Conservation (phyloP, 495 filamentous ascomycete genomes). For the Talaromyces thailandensis region DNA sequence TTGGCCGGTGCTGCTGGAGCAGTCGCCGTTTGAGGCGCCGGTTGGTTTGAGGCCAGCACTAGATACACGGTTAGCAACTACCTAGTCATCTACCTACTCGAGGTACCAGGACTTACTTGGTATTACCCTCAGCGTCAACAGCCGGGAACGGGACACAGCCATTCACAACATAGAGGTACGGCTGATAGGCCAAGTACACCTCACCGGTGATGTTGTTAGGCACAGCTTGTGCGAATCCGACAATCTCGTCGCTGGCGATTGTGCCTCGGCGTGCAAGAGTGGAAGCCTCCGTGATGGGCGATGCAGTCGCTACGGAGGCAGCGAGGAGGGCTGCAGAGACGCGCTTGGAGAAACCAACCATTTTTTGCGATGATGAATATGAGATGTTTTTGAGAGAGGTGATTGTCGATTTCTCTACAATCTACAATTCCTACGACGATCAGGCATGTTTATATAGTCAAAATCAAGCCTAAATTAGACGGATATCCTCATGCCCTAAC, state of each 20-base stretch:
- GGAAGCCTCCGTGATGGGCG: slow-evolving; percentile 2
- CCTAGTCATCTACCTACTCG: background rate
- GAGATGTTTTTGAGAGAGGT: background rate
- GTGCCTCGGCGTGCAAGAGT: slow-evolving; percentile 19
- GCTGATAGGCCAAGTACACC: slow-evolving; percentile 40
- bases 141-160: slow-evolving; percentile 49
- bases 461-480: background rate
- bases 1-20: slow-evolving; percentile 38
- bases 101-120: slow-evolving; percentile 24
- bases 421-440: background rate
- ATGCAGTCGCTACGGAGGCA: slow-evolving; percentile 10
- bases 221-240: slow-evolving; percentile 38
- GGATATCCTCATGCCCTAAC: background rate
- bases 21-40: slow-evolving; percentile 28
- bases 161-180: slow-evolving; percentile 38
- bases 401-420: background rate
- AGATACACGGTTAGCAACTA: background rate
- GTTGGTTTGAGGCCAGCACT: slow-evolving; percentile 32
- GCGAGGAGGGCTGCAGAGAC: slow-evolving; percentile 7
- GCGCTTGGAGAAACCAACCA: background rate
- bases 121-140: slow-evolving; percentile 39
- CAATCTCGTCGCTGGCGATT: slow-evolving; percentile 33
- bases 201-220: slow-evolving; percentile 31
- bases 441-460: background rate
- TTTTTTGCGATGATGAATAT: background rate